phyloP scores from a whole-genome alignment of 257 asterid genomes.

The Ballota nigra region DNA sequence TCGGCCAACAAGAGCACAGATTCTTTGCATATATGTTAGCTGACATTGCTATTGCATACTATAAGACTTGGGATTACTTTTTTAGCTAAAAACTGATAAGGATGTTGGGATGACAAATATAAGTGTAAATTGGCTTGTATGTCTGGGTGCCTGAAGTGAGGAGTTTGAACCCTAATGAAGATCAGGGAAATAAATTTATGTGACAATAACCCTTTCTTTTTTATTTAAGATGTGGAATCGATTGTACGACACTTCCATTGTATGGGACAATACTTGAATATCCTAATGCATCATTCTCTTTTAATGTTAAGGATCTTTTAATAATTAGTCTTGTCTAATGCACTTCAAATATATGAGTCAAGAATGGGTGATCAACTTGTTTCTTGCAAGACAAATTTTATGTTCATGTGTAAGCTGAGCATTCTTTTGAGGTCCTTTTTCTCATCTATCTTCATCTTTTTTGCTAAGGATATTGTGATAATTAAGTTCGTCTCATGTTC shows the following conservation, averaged over 20 bases:
- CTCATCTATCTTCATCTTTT: too few relatives aligned
- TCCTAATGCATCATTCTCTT: not conserved
- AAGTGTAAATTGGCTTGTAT: not conserved
- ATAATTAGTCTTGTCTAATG: not conserved
- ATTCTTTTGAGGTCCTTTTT: not conserved
- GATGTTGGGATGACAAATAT: slow-evolving; percentile 1
- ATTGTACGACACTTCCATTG: not conserved
- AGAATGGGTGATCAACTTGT: not conserved
- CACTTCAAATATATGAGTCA: slow-evolving; percentile 1
- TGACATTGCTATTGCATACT: not conserved
- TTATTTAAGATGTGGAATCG: not conserved
- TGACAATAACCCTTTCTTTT: not conserved
- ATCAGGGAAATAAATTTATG: not conserved
- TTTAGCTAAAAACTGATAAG: slow-evolving; percentile 2
- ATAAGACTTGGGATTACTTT: not conserved
- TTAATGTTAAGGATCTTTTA: not conserved
- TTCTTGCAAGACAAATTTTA: not conserved
- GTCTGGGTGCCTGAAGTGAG: slow-evolving; percentile 18
- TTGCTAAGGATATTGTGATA: too few relatives aligned
- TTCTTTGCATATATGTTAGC: slow-evolving; percentile 4
- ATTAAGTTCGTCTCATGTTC: too few relatives aligned
- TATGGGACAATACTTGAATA: not conserved
- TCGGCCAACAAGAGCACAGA: not conserved
- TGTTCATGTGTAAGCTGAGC: not conserved
- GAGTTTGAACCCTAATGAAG: slow-evolving; percentile 14